Evolutionary conservation across 129 eudicot species (phyloP).

Genomic region (Pittosporum tobira): DNA sequence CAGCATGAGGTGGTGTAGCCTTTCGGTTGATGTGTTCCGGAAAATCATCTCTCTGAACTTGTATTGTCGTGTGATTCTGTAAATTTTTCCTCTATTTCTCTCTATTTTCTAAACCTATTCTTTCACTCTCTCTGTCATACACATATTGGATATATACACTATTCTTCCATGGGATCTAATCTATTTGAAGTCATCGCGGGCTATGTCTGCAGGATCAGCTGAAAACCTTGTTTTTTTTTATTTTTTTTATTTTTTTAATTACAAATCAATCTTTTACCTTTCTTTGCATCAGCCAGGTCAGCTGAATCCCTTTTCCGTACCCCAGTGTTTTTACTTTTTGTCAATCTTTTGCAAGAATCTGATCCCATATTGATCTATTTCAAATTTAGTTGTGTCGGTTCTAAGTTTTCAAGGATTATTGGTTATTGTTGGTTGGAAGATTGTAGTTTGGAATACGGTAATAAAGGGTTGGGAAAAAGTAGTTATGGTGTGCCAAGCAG

Average conservation of each 20-base stretch:
- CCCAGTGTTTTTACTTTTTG: background rate
- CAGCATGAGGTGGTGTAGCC: constrained; percentile 84
- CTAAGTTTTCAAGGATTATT: background rate
- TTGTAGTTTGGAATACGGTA: constrained; percentile 9
- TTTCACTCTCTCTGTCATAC: background rate
- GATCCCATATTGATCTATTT: background rate
- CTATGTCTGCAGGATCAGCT: constrained; percentile 84
- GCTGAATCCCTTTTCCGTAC: background rate
- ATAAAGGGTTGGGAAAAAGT: constrained; percentile 26
- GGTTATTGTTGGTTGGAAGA: constrained; percentile 17
- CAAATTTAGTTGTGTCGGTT: background rate
- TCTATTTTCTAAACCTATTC: background rate
- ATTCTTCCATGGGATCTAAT: constrained; percentile 65
- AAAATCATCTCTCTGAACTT: constrained; percentile 72
- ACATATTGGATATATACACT: constrained; percentile 1
- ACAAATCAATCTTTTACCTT: background rate
- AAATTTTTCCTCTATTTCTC: constrained; percentile 18
- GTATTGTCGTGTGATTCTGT: constrained; percentile 91
- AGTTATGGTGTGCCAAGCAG: constrained; percentile 79
- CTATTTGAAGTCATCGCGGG: constrained; percentile 72
- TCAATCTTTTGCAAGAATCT: background rate
- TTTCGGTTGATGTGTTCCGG: constrained; percentile 67
- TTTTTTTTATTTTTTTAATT: background rate
- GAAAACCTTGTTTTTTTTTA: too few relatives aligned
- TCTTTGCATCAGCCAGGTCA: background rate